These are phyloP conservation scores for Trifolium subterraneum DNA, from an alignment of 306 rosid species.

Conservation along the genomic window DNA sequence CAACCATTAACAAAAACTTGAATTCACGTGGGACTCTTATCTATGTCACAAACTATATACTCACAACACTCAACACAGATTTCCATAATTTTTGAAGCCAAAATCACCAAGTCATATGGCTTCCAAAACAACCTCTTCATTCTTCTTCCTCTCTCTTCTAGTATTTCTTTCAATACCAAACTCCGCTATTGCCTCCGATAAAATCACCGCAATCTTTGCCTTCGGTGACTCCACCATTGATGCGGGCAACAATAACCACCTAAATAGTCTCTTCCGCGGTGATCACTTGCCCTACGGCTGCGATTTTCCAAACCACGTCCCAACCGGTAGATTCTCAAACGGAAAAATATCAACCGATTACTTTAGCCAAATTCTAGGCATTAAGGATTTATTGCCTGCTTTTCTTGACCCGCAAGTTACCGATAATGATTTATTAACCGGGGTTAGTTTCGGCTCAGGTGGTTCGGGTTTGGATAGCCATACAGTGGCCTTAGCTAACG, in stretches of 20 bases:
- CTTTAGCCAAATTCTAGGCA: constrained; percentile 44
- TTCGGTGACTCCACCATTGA: constrained; percentile 62
- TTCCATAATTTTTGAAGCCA: neutral
- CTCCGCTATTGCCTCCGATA: constrained; percentile 7
- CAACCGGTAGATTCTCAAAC: constrained; percentile 53
- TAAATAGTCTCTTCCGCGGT: neutral
- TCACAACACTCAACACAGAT: neutral
- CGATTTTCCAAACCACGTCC: constrained; percentile 38
- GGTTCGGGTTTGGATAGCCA: constrained; percentile 48
- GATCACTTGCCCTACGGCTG: constrained; percentile 53
- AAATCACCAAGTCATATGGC: constrained; percentile 18
- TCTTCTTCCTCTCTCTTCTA: neutral
- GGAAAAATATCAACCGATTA: constrained; percentile 54
- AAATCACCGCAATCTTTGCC: constrained; percentile 42
- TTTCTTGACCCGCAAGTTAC: constrained; percentile 39
- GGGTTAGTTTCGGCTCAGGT: constrained; percentile 54
- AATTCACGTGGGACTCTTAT: neutral
- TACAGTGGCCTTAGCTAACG: constrained; percentile 6
- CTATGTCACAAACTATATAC: neutral
- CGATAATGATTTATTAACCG: constrained; percentile 44
- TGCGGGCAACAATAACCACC: constrained; percentile 52
- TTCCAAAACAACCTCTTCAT: constrained; percentile 7
- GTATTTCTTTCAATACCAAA: constrained; percentile 3
- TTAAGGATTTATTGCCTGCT: constrained; percentile 52
- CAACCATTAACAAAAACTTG: neutral